phyloP scores from a whole-genome alignment of 306 rosid genomes.

The Quercus gilva region DNA sequence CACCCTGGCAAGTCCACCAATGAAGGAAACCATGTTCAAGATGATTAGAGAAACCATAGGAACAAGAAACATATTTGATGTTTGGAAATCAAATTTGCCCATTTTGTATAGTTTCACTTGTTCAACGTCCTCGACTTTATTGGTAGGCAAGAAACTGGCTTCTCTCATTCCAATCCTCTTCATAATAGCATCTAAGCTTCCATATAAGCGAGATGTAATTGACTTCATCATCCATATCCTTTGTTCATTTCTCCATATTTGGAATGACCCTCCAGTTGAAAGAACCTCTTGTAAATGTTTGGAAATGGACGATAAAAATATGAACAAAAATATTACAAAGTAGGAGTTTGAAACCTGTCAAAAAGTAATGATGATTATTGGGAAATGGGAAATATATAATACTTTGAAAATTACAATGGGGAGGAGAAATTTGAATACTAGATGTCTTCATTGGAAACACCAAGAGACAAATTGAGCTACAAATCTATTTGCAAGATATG shows the following conservation, averaged over 20 bases:
- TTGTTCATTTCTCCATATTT: conserved; percentile 45
- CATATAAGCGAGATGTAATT: conserved; percentile 44
- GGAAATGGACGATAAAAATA: conserved; percentile 32
- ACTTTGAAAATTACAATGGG: too few relatives aligned
- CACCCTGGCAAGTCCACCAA: conserved; percentile 38
- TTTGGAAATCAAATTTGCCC: conserved; percentile 54
- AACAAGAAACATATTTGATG: conserved; percentile 46
- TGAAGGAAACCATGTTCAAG: conserved; percentile 40
- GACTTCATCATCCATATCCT: conserved; percentile 64
- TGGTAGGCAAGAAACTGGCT: conserved; percentile 55
- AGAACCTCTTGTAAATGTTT: conserved; percentile 48
- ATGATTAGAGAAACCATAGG: conserved; percentile 51
- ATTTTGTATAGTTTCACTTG: conserved; percentile 38
- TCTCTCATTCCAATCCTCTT: conserved; percentile 51
- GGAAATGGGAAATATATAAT: neutral
- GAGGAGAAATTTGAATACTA: too few relatives aligned
- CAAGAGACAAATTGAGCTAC: too few relatives aligned
- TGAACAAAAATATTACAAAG: conserved; percentile 34
- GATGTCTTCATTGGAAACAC: too few relatives aligned
- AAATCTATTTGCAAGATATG: too few relatives aligned
- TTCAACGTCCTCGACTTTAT: conserved; percentile 51
- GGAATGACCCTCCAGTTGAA: conserved; percentile 41
- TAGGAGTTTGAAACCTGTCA: conserved; percentile 50
- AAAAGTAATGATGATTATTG: neutral
- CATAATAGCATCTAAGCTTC: conserved; percentile 54